Percentiles rank a stretch among this genome's conserved stretches.
These are phyloP conservation scores for Orbilia ellipsospora DNA, from an alignment of 2,329 filamentous ascomycete genomes.

Conservation along the genomic window DNA sequence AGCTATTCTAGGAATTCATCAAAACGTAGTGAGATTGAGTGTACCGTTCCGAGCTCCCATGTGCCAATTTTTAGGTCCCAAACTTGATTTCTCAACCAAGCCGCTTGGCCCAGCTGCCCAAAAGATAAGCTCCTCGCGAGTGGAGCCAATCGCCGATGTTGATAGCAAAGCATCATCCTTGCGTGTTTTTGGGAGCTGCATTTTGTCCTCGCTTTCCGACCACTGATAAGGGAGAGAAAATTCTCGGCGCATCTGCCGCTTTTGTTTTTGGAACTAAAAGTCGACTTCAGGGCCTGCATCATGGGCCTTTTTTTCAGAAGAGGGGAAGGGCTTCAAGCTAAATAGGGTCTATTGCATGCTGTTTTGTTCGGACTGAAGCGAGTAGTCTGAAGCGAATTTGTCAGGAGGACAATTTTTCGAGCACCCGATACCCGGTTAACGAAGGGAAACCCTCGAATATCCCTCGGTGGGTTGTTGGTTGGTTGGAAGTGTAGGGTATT, in stretches of 20 bases:
- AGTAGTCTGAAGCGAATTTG: too few relatives aligned
- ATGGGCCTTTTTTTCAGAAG: background rate
- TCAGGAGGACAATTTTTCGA: too few relatives aligned
- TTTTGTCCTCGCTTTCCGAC: slow-evolving; percentile 12
- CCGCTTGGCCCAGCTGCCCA: slow-evolving; percentile 34
- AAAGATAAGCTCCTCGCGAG: slow-evolving; percentile 52
- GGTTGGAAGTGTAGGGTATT: background rate
- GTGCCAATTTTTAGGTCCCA: slow-evolving; percentile 35
- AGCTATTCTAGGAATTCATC: slow-evolving; percentile 12
- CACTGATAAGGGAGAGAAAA: slow-evolving; percentile 27
- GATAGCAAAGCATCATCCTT: slow-evolving; percentile 28
- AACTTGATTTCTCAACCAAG: slow-evolving; percentile 46
- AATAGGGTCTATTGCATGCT: too few relatives aligned
- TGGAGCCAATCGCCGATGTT: slow-evolving; percentile 38
- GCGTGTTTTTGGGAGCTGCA: slow-evolving; percentile 9
- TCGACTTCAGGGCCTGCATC: background rate
- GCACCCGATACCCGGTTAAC: too few relatives aligned
- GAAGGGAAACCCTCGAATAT: too few relatives aligned
- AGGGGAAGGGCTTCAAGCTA: too few relatives aligned
- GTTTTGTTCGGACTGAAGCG: too few relatives aligned
- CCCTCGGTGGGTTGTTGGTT: too few relatives aligned
- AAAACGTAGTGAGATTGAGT: slow-evolving; percentile 1
- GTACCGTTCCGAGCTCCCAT: slow-evolving; percentile 27
- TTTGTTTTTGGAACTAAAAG: background rate
- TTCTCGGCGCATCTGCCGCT: slow-evolving; percentile 7